A percentile compares a stretch with the other conserved stretches of the same genome.
phyloP scores from a whole-genome alignment of 1,284 basidiomycete species.

The Trichosporon coremiiforme region DNA sequence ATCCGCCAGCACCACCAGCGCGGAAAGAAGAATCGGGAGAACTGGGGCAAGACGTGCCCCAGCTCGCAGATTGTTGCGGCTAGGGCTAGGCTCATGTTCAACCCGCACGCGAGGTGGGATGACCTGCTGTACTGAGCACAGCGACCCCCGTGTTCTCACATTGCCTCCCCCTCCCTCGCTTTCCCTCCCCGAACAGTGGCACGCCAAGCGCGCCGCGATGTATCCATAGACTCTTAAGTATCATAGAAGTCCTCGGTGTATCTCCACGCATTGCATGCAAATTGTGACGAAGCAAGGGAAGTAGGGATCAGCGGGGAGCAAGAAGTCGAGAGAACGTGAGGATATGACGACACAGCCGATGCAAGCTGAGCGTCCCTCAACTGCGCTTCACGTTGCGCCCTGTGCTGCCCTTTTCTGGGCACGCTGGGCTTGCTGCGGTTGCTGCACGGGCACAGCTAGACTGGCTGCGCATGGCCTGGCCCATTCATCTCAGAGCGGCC shows the following conservation, averaged over 20 bases:
- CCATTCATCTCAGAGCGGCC: too few relatives aligned
- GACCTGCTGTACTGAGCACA: not conserved
- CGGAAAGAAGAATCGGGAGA: not conserved
- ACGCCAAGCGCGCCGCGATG: not conserved
- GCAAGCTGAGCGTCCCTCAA: too few relatives aligned
- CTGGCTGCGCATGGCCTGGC: too few relatives aligned
- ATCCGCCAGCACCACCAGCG: constrained; percentile 1
- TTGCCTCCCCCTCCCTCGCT: too few relatives aligned
- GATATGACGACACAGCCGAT: not conserved
- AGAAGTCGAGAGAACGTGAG: too few relatives aligned
- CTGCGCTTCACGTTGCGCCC: not conserved
- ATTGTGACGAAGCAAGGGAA: too few relatives aligned
- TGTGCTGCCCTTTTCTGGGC: too few relatives aligned
- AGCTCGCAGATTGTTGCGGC: not conserved
- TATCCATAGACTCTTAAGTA: too few relatives aligned
- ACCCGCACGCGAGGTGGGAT: constrained; percentile 4
- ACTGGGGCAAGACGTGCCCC: not conserved
- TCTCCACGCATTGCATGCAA: too few relatives aligned
- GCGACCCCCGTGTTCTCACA: not conserved
- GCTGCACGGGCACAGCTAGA: too few relatives aligned
- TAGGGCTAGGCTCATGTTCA: not conserved
- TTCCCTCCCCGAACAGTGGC: too few relatives aligned
- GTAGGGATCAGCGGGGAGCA: not conserved
- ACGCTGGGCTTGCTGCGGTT: not conserved
- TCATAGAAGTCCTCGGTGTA: too few relatives aligned